A percentile compares a stretch with the other conserved stretches of the same genome.
Evolutionary conservation across 2,329 filamentous ascomycete species (phyloP).

Genomic region (Fusarium abutilonis): DNA sequence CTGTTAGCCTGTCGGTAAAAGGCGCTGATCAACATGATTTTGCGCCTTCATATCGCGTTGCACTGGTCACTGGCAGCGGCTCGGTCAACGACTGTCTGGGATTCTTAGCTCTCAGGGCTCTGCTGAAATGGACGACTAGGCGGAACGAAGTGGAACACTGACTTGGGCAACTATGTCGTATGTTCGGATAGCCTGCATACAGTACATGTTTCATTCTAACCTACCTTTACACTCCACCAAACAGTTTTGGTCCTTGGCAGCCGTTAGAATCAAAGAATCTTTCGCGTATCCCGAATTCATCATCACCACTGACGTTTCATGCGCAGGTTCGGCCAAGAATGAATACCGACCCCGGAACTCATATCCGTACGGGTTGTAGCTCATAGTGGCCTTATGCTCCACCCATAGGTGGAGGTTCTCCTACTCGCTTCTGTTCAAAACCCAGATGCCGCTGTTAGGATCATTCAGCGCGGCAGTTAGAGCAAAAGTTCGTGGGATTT

Average conservation of each 20-base stretch:
- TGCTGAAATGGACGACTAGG: conserved; percentile 5
- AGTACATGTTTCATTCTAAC: neutral
- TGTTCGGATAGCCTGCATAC: neutral
- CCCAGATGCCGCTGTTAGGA: conserved; percentile 26
- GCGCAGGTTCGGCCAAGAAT: conserved; percentile 1
- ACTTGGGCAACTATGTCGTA: neutral
- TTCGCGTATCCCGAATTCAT: neutral
- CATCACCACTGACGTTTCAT: neutral
- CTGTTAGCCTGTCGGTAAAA: conserved; percentile 2
- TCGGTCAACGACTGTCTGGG: conserved; percentile 4
- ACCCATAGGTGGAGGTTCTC: conserved; percentile 28
- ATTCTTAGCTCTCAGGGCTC: conserved; percentile 6
- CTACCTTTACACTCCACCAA: neutral
- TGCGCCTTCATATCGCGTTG: conserved; percentile 10
- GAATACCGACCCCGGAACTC: conserved; percentile 2
- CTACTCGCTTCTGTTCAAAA: conserved; percentile 9
- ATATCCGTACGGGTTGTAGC: conserved; percentile 3
- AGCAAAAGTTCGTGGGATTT: conserved; percentile 1
- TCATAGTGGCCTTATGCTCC: conserved; percentile 28
- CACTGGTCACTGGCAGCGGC: neutral
- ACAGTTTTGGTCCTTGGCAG: neutral
- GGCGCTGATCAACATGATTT: conserved; percentile 5
- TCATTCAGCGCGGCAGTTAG: conserved; percentile 25
- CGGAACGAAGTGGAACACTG: conserved; percentile 4
- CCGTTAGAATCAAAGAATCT: neutral